Conservation (phyloP, 2,329 filamentous ascomycete genomes). For the Curvularia lunata region DNA sequence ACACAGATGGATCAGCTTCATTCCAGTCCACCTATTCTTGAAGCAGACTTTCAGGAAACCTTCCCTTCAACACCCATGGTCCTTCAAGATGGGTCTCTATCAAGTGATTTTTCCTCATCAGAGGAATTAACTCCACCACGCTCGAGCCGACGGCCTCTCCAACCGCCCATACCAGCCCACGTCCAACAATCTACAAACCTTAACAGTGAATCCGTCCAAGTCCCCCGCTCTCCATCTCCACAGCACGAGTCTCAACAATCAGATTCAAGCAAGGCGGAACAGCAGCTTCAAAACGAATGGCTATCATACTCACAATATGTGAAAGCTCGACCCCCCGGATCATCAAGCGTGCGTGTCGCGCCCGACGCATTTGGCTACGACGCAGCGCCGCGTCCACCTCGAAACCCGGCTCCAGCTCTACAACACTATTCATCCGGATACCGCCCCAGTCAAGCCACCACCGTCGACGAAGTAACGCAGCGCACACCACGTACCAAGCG, state of each 20-base stretch:
- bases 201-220: conserved; percentile 29
- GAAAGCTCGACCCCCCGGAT: conserved; percentile 17
- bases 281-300: conserved; percentile 43
- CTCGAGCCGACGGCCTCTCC: background rate
- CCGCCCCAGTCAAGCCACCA: conserved; percentile 43
- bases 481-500: conserved; percentile 29
- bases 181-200: conserved; percentile 26
- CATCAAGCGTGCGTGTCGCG: conserved; percentile 39
- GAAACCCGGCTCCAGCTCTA: background rate
- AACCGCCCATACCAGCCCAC: conserved; percentile 5
- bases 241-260: conserved; percentile 36
- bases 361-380: conserved; percentile 39
- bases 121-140: conserved; percentile 13
- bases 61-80: conserved; percentile 35
- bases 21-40: conserved; percentile 22
- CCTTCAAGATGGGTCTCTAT: conserved; percentile 32
- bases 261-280: conserved; percentile 42
- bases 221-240: conserved; percentile 29
- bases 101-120: conserved; percentile 17
- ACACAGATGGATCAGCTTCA: conserved; percentile 9
- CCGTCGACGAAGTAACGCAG: conserved; percentile 38
- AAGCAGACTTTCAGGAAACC: conserved; percentile 21
- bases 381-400: conserved; percentile 24
- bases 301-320: conserved; percentile 42
- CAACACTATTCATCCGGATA: conserved; percentile 11